Base-by-base conservation (phyloP, 2,329 filamentous ascomycete genomes). In the Paramyrothecium sp. region DNA sequence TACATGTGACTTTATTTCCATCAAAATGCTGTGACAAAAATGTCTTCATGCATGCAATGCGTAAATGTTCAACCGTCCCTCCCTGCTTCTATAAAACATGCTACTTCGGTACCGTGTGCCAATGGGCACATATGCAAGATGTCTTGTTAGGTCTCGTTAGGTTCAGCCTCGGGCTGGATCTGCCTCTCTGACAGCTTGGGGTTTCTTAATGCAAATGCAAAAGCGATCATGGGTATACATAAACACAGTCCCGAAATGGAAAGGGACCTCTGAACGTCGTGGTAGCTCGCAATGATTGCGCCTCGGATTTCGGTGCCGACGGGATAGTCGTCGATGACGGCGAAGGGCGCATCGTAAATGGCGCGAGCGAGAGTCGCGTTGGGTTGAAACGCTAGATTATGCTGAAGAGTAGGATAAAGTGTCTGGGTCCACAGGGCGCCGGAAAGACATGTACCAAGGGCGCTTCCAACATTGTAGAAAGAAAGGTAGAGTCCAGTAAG, bases 181-280 rank as follows among this genome's bases (percentile, higher is more conserved):
- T 75, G 73, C 13, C 38, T 16, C 56, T 79, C 70, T 3, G 76
- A 80, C 11, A 81, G 61, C 53, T 68, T 71, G 0, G 78, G 79
- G 61, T 81, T 79, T 11, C 76, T 67, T 47, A 81, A 61, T 7
- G 67, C 67, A 41, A 76, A 59, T 1, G 79, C 77, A 58, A 81
- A 78, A 0, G 56, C 71, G 59, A 81, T 76, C 65, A 81, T 75
- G 3, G 78, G 79, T 16, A 80, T 70, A 23, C 76, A 78, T 8
- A 82, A 61, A 44, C 71, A 76, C 30, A 81, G 74, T 7, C 78
- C 79, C 0, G 76, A 74, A 46, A 80, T 73, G 57, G 72, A 76
- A 1, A 82, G 72, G 4, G 80, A 61, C 2, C 71, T 65, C 69
- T 81, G 79, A 1, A 78, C 73, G 38, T 77, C 67, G 53, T 73